Percentiles rank a stretch among this genome's conserved stretches.
Conservation (phyloP, 2,329 filamentous ascomycete genomes). For the Catunica adiposa region DNA sequence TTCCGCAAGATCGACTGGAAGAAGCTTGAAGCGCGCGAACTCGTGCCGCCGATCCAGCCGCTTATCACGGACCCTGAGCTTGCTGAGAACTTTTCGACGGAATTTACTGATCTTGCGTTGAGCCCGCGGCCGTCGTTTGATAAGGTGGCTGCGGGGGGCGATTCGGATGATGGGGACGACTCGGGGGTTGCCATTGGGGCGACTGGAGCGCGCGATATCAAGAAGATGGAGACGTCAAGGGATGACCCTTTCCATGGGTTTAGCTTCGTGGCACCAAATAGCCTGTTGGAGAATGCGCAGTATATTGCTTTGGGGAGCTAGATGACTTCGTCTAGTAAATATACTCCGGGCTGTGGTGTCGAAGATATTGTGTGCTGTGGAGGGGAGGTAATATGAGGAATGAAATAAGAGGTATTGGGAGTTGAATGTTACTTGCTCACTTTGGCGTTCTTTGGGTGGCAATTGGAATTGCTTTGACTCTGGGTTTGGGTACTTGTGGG, state of each 20-base stretch:
- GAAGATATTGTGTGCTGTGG: too few relatives aligned
- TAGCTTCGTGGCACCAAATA: constrained; percentile 44
- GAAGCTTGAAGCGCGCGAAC: constrained; percentile 61
- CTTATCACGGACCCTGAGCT: constrained; percentile 90
- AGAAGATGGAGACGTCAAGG: constrained; percentile 21
- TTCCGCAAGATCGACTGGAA: constrained; percentile 96
- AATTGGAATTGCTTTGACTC: too few relatives aligned
- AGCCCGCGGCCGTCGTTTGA: constrained; percentile 36
- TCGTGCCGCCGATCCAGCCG: constrained; percentile 79
- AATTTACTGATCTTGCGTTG: constrained; percentile 75
- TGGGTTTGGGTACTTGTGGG: too few relatives aligned
- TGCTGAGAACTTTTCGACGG: constrained; percentile 87
- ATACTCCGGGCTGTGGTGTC: too few relatives aligned
- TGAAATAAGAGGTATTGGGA: neutral
- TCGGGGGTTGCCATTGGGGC: neutral
- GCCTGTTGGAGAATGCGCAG: constrained; percentile 34
- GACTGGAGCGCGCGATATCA: constrained; percentile 6
- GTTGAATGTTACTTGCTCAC: neutral
- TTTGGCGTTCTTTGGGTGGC: neutral
- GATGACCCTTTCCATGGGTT: constrained; percentile 48
- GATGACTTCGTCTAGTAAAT: neutral
- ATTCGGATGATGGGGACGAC: neutral
- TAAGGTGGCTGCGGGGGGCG: constrained; percentile 18
- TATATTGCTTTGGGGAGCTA: constrained; percentile 20
- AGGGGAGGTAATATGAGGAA: neutral